phyloP scores from a whole-genome alignment of 202 grass and related monocot genomes.

The Musa balbisiana region DNA sequence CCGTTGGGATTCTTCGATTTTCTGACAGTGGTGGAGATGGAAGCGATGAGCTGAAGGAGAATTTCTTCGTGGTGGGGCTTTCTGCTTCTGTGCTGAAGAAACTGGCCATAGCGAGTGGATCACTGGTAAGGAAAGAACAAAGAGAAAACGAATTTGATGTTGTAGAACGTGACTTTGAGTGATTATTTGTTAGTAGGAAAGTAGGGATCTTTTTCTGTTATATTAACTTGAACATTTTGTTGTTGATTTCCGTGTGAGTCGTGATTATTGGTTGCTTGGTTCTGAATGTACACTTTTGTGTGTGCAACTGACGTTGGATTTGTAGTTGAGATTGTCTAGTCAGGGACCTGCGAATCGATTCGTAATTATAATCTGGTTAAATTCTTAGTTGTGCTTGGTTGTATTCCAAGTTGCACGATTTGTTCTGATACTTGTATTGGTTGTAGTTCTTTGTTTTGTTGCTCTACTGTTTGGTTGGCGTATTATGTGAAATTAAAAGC shows the following conservation, averaged over 20 bases:
- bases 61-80: conserved; percentile 50
- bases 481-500: neutral
- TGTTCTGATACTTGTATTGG: no score
- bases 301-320: no score
- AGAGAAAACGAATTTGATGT: neutral
- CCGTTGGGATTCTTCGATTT: conserved; percentile 62
- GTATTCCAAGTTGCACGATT: no score
- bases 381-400: no score
- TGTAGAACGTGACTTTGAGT: neutral
- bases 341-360: no score
- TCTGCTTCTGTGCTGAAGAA: conserved; percentile 44
- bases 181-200: no score
- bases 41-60: conserved; percentile 37
- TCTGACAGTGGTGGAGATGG: neutral
- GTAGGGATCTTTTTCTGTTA: neutral
- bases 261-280: no score
- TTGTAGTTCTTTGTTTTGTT: no score
- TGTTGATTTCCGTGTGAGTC: neutral
- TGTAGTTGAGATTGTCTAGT: no score
- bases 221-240: neutral
- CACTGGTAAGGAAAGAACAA: conserved; percentile 39
- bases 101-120: conserved; percentile 56
- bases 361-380: no score
- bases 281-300: no score
- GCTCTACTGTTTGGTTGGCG: no score